Conservation (phyloP, 1,284 basidiomycete species). For the Pterula multifida region DNA sequence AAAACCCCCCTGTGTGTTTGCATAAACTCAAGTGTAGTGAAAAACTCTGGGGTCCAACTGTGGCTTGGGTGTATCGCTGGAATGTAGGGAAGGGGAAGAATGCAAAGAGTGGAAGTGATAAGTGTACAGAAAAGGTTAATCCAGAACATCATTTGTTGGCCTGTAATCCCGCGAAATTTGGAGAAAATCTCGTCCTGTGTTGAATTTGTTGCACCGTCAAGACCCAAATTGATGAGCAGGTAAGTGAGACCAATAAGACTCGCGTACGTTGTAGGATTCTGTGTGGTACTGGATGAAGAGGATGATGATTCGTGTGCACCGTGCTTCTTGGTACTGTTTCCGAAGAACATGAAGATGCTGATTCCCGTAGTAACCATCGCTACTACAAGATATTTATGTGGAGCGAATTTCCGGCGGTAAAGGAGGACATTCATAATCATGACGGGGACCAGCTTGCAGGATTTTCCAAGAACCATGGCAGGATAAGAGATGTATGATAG, state of each 20-base stretch:
- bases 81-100: constrained; percentile 63
- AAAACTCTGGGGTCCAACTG: constrained; percentile 53
- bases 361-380: constrained; percentile 88
- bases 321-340: constrained; percentile 41
- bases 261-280: constrained; percentile 29
- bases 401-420: constrained; percentile 83
- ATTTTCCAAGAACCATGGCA: constrained; percentile 96
- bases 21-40: constrained; percentile 66
- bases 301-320: constrained; percentile 16
- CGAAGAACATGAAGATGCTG: constrained; percentile 90
- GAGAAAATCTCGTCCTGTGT: constrained; percentile 97
- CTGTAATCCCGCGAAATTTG: constrained; percentile 37
- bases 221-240: constrained; percentile 74
- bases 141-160: constrained; percentile 99
- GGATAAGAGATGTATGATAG: constrained; percentile 96
- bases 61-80: constrained; percentile 60
- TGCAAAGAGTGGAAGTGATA: constrained; percentile 52
- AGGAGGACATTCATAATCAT: constrained; percentile 90
- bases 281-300: constrained; percentile 18
- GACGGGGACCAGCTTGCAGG: constrained; percentile 95
- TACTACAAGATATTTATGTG: constrained; percentile 92
- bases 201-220: constrained; percentile 95
- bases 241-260: constrained; percentile 60
- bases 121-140: constrained; percentile 81
- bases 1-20: constrained; percentile 70